Evolutionary conservation across 495 filamentous ascomycete genomes (phyloP).

Genomic region (Terfezia boudieri): DNA sequence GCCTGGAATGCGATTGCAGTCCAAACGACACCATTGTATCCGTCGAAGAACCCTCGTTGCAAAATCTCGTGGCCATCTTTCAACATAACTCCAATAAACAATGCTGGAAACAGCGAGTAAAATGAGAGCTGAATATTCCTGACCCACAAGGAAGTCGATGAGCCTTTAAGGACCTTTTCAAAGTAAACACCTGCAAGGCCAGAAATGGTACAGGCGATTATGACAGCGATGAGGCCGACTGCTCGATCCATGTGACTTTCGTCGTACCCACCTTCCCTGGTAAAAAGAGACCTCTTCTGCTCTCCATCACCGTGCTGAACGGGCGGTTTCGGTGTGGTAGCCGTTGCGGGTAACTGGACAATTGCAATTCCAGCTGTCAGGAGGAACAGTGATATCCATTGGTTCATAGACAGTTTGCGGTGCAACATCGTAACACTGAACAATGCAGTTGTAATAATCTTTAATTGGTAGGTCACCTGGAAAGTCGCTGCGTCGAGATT

Average conservation of each 20-base stretch:
- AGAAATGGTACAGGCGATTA: constrained; percentile 54
- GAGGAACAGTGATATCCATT: constrained; percentile 63
- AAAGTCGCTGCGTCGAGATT: constrained; percentile 83
- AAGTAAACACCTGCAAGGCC: constrained; percentile 78
- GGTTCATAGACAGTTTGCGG: constrained; percentile 40
- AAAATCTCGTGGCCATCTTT: constrained; percentile 70
- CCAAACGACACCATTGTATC: constrained; percentile 87
- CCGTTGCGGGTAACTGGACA: constrained; percentile 44
- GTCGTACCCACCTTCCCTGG: constrained; percentile 69
- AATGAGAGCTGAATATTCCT: constrained; percentile 85
- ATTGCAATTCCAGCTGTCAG: constrained; percentile 67
- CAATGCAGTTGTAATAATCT: constrained; percentile 77
- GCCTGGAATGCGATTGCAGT: constrained; percentile 62
- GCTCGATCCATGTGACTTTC: constrained; percentile 47
- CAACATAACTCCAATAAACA: constrained; percentile 66
- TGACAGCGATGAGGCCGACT: constrained; percentile 55
- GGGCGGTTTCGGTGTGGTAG: constrained; percentile 21
- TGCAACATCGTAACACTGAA: constrained; percentile 61
- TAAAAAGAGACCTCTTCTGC: constrained; percentile 53
- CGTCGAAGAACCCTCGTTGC: constrained; percentile 70
- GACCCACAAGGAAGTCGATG: constrained; percentile 60
- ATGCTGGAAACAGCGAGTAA: constrained; percentile 69
- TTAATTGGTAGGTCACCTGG: constrained; percentile 80
- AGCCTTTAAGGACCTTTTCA: constrained; percentile 82
- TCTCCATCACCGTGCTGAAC: constrained; percentile 20